These are phyloP conservation scores for Raffaelea ambrosiae DNA, from an alignment of 2,329 filamentous ascomycete genomes.

Conservation along the genomic window DNA sequence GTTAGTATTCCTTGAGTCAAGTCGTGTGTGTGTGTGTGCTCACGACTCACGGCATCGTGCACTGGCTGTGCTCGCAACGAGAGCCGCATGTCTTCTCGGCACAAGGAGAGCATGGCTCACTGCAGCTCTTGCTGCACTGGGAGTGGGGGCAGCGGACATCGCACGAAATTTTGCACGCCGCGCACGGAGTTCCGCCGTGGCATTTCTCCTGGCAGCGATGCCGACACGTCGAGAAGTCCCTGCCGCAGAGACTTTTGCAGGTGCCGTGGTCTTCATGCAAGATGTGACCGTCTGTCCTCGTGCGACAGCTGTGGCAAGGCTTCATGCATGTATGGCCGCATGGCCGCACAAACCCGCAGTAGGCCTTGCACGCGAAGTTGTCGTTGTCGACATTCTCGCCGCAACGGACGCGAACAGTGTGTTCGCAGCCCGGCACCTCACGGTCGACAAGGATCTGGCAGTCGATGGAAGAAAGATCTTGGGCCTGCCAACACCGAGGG, in stretches of 20 bases:
- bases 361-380: slow-evolving; percentile 35
- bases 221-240: slow-evolving; percentile 43
- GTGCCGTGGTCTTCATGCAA: slow-evolving; percentile 29
- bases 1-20: neutral
- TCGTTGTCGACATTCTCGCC: slow-evolving; percentile 29
- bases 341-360: slow-evolving; percentile 34
- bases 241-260: slow-evolving; percentile 41
- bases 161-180: slow-evolving; percentile 39
- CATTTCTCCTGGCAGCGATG: slow-evolving; percentile 46
- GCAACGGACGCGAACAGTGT: slow-evolving; percentile 44
- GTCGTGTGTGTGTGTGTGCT: no score
- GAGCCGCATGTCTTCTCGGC: slow-evolving; percentile 45
- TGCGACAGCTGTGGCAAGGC: slow-evolving; percentile 40
- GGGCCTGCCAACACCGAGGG: slow-evolving; percentile 29
- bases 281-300: slow-evolving; percentile 21
- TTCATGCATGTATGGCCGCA: slow-evolving; percentile 53
- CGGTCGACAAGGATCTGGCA: slow-evolving; percentile 41
- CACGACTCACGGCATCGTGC: slow-evolving; percentile 9
- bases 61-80: slow-evolving; percentile 40
- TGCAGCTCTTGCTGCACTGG: slow-evolving; percentile 44
- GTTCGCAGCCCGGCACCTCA: slow-evolving; percentile 44
- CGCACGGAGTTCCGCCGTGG: slow-evolving; percentile 39
- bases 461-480: slow-evolving; percentile 33
- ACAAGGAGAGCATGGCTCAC: slow-evolving; percentile 54
- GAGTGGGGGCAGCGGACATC: slow-evolving; percentile 38